Evolutionary conservation across 2,329 filamentous ascomycete genomes (phyloP).

Genomic region (Aspergillus calidoustus): DNA sequence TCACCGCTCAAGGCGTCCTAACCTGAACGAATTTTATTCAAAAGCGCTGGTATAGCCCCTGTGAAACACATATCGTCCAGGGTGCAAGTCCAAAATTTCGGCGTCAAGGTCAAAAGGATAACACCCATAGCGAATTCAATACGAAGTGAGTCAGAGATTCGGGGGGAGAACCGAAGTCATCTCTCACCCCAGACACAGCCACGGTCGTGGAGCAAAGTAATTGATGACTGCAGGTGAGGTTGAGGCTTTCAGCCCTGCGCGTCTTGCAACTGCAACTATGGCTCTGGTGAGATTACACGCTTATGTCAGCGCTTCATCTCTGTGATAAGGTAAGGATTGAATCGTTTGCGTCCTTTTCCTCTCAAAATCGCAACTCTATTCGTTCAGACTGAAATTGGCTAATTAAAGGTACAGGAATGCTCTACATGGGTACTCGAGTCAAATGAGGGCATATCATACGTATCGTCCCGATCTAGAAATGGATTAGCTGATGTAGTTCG

Average conservation of each 20-base stretch:
- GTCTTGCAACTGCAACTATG: background rate
- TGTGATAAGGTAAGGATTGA: background rate
- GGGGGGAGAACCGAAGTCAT: background rate
- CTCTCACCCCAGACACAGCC: background rate
- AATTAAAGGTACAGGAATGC: background rate
- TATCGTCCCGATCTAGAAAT: constrained; percentile 55
- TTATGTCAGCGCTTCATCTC: background rate
- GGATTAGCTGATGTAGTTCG: background rate
- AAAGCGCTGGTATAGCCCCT: background rate
- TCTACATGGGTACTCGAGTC: background rate
- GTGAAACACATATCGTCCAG: background rate
- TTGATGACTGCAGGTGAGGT: background rate
- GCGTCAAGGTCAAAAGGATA: background rate
- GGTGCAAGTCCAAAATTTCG: constrained; percentile 8
- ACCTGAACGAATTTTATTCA: background rate
- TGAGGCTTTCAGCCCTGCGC: background rate
- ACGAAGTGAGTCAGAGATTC: background rate
- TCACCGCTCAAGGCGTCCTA: background rate
- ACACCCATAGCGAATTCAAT: background rate
- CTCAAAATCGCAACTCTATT: background rate
- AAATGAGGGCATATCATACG: constrained; percentile 49
- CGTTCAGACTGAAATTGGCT: background rate
- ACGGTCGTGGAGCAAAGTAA: background rate
- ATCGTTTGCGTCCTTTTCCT: background rate
- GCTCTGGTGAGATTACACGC: background rate